Evolutionary conservation across 352 stramenopile species (phyloP).

Genomic region (Aphanomyces cochlioides): DNA sequence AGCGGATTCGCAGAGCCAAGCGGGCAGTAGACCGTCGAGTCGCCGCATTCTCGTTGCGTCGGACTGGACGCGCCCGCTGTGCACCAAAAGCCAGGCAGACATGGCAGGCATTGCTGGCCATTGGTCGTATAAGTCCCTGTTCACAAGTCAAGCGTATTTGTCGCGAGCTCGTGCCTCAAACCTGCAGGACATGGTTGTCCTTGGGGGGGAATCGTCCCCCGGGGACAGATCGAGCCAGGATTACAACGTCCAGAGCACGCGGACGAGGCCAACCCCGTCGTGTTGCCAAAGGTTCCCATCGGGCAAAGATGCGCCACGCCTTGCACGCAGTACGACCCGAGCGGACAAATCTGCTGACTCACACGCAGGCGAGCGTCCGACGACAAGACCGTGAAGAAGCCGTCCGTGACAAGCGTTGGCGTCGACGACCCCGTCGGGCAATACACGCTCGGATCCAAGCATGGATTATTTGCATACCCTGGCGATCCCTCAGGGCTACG

Average conservation of each 20-base stretch:
- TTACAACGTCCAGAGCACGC: slow-evolving; percentile 54
- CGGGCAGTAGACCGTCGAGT: slow-evolving; percentile 46
- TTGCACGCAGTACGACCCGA: slow-evolving; percentile 56
- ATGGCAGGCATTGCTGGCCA: slow-evolving; percentile 49
- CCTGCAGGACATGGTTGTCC: slow-evolving; percentile 51
- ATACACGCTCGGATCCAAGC: slow-evolving; percentile 39
- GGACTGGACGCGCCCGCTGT: slow-evolving; percentile 40
- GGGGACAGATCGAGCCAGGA: slow-evolving; percentile 50
- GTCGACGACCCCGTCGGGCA: slow-evolving; percentile 45
- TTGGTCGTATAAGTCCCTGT: slow-evolving; percentile 48
- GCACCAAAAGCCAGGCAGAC: slow-evolving; percentile 61
- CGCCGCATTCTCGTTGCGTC: slow-evolving; percentile 51
- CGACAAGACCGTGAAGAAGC: slow-evolving; percentile 47
- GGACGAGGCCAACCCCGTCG: slow-evolving; percentile 40
- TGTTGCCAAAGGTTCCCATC: slow-evolving; percentile 41
- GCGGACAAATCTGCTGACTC: slow-evolving; percentile 51
- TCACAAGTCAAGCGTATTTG: background rate
- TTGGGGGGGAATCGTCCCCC: slow-evolving; percentile 43
- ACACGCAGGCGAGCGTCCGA: slow-evolving; percentile 37
- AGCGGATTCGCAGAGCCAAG: slow-evolving; percentile 43
- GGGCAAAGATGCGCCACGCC: slow-evolving; percentile 53
- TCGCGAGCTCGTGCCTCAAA: too few species aligned
- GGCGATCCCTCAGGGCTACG: slow-evolving; percentile 45
- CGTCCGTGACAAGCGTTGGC: slow-evolving; percentile 39
- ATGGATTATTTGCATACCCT: slow-evolving; percentile 42